These are phyloP conservation scores for Babesia sp. DNA, from an alignment of 169 alveolate species.

Conservation along the genomic window DNA sequence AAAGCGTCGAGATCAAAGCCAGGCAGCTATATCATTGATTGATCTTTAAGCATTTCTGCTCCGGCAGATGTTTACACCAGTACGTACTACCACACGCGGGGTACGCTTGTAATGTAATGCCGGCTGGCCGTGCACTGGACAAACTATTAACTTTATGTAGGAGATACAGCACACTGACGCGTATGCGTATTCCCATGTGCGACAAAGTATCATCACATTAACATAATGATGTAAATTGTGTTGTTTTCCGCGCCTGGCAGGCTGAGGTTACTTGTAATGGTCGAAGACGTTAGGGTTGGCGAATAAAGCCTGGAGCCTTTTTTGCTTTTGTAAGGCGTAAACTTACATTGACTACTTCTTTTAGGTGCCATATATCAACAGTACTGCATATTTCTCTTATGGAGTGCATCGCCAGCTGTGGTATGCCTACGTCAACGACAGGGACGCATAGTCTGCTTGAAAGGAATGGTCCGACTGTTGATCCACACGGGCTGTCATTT, in stretches of 20 bases:
- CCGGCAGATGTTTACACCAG: too few relatives aligned
- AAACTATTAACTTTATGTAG: too few relatives aligned
- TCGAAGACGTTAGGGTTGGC: slow-evolving; percentile 1
- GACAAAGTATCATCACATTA: too few relatives aligned
- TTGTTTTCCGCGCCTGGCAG: too few relatives aligned
- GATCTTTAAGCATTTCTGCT: slow-evolving; percentile 28
- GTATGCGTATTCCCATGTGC: too few relatives aligned
- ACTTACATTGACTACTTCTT: slow-evolving; percentile 54
- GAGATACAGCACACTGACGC: too few relatives aligned
- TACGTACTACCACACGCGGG: too few relatives aligned
- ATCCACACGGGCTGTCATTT: slow-evolving; percentile 94
- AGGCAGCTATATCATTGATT: slow-evolving; percentile 8
- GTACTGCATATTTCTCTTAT: slow-evolving; percentile 86
- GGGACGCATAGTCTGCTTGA: slow-evolving; percentile 90
- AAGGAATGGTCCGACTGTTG: slow-evolving; percentile 93
- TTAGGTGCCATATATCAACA: slow-evolving; percentile 63
- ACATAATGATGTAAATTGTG: too few relatives aligned
- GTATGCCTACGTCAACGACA: slow-evolving; percentile 93
- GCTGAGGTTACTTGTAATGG: too few relatives aligned
- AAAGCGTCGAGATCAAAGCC: neutral
- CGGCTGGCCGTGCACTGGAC: too few relatives aligned
- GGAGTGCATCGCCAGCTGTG: slow-evolving; percentile 96
- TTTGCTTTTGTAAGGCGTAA: too few relatives aligned
- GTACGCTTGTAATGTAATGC: too few relatives aligned
- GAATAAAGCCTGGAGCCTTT: slow-evolving; percentile 5